phyloP scores from a whole-genome alignment of 169 alveolate genomes.

The Plasmodium falciparum region DNA sequence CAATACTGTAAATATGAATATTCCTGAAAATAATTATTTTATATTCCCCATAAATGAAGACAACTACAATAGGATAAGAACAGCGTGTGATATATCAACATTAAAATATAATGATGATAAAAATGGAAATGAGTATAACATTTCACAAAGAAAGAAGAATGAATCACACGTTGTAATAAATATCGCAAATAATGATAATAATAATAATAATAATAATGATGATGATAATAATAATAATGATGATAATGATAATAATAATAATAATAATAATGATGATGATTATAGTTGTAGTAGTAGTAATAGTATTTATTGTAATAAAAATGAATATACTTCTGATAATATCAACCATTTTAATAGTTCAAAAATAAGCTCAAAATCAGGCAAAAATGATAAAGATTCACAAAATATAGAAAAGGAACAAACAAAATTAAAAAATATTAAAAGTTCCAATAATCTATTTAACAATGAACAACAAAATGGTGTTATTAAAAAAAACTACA shows the following conservation, averaged over 20 bases:
- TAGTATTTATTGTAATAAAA: not conserved
- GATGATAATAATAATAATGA: not conserved
- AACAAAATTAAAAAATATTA: too few relatives aligned
- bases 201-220: not conserved
- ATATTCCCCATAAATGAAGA: not conserved
- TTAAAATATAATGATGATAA: not conserved
- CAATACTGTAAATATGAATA: too few relatives aligned
- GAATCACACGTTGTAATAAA: slow-evolving; percentile 14
- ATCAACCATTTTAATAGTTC: not conserved
- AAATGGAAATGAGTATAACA: not conserved
- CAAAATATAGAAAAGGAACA: too few relatives aligned
- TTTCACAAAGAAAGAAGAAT: not conserved
- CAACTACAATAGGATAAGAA: not conserved
- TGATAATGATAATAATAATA: not conserved
- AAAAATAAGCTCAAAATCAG: not conserved
- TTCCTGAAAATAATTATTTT: too few relatives aligned
- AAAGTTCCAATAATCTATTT: too few relatives aligned
- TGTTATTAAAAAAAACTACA: too few relatives aligned
- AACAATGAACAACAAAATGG: too few relatives aligned
- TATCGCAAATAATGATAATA: not conserved
- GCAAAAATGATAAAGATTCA: too few relatives aligned
- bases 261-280: not conserved
- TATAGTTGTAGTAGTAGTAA: not conserved
- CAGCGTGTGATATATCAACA: slow-evolving; percentile 1
- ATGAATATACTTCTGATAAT: not conserved